Base-by-base conservation (phyloP, 2,329 filamentous ascomycete genomes). In the Orbilia quercus region DNA sequence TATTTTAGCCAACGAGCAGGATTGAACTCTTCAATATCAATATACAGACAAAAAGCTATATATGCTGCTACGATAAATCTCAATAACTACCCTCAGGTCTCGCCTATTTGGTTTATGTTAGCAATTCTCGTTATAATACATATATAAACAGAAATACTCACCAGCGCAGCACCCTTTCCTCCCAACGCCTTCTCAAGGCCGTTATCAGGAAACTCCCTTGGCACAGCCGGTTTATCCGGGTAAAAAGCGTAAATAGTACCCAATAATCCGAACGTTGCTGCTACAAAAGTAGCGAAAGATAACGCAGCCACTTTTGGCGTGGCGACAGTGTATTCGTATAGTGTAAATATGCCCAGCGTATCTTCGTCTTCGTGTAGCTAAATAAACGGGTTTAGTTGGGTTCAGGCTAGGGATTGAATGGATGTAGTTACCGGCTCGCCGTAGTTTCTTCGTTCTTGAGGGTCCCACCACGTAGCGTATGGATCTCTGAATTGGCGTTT, bases 401-500 rank as follows among this genome's bases (percentile, higher is more conserved):
- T n/a, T n/a, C n/a, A n/a, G n/a, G n/a, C n/a, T n/a, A n/a, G n/a
- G n/a, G n/a, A n/a, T n/a, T n/a, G n/a, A n/a, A n/a, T n/a, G n/a
- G n/a, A n/a, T n/a, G n/a, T n/a, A n/a, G n/a, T n/a, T 72, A 78
- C 88, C 11, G 94, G 91, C 82, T 99, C 96, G 82, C 93, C 93
- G 81, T 91, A 98, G 85, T 99, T 98, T 79, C 95, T 88, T 80
- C 93, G 89, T 82, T 98, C 95, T 83, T 99, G 95, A 82, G 92
- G 90, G 83, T 99, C 94, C 91, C 92, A 98, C 92, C 92, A 99
- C 80, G 91, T 89, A 80, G 82, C 94, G 81, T 98, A 87, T 36
- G 96, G 95, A 82, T 98, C 95, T 80, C 95, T 91, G 83, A 92
- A 91, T 81, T 92, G 89, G 78, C 94, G 90, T 85, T 96, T 97